These are phyloP conservation scores for Lantana camara DNA, from an alignment of 257 asterid species.

Conservation along the genomic window DNA sequence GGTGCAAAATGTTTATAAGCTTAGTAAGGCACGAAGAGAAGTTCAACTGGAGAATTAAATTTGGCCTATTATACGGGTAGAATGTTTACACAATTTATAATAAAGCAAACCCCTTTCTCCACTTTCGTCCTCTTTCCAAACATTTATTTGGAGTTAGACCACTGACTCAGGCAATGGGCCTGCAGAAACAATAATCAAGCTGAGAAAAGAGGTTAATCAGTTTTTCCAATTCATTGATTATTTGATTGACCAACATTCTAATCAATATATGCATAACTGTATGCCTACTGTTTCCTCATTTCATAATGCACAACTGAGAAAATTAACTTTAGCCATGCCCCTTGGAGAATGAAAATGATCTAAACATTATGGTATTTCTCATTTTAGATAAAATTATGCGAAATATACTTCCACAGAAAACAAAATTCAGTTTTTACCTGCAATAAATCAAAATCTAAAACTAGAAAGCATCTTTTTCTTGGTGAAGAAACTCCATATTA, in stretches of 20 bases:
- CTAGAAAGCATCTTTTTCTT: not conserved
- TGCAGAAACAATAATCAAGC: not conserved
- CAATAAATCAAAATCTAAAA: too few species aligned
- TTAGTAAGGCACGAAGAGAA: not conserved
- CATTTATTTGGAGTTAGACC: not conserved
- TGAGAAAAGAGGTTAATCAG: not conserved
- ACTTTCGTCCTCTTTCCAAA: conserved; percentile 3
- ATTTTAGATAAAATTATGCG: not conserved
- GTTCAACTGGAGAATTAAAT: not conserved
- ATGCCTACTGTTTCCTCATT: not conserved
- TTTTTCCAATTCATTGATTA: too few species aligned
- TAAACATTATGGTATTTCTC: not conserved
- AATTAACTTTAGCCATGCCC: not conserved
- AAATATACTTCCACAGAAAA: not conserved
- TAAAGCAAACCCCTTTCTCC: not conserved
- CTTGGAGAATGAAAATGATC: not conserved
- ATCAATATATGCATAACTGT: not conserved
- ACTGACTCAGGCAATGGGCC: not conserved
- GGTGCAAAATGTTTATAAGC: not conserved
- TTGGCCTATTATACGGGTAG: not conserved
- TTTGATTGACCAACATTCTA: not conserved
- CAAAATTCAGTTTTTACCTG: not conserved
- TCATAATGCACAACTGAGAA: conserved; percentile 1
- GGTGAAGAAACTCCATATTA: not conserved
- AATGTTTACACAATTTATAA: not conserved